phyloP scores from a whole-genome alignment of 768 basidiomycete species.

The Mycena vitilis region DNA sequence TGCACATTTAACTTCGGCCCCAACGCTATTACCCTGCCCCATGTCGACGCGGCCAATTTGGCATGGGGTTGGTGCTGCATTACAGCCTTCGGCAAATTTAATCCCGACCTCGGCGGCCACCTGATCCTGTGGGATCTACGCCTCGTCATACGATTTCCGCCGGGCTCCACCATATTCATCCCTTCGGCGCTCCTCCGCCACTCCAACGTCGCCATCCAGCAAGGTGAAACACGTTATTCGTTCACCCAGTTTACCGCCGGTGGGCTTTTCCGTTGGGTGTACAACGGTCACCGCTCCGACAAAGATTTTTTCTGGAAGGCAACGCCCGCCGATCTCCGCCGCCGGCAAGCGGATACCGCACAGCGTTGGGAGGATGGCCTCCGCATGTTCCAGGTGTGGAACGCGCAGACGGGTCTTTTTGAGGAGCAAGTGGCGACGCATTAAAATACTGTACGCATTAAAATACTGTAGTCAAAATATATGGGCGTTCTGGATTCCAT shows the following conservation, averaged over 20 bases:
- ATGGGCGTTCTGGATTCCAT: too few relatives aligned
- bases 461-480: too few relatives aligned
- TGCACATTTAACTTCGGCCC: slow-evolving; percentile 16
- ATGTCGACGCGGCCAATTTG: slow-evolving; percentile 5
- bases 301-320: neutral
- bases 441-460: neutral
- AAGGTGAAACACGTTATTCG: slow-evolving; percentile 3
- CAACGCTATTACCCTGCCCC: neutral
- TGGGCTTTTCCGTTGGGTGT: slow-evolving; percentile 14
- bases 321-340: neutral
- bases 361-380: slow-evolving; percentile 1
- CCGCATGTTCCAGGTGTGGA: slow-evolving; percentile 1
- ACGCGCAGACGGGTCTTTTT: neutral
- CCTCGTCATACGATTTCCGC: neutral
- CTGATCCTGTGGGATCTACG: neutral
- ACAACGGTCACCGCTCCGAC: slow-evolving; percentile 8
- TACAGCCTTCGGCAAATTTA: slow-evolving; percentile 6
- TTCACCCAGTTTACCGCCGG: slow-evolving; percentile 14
- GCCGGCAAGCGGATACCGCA: neutral
- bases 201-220: slow-evolving; percentile 11
- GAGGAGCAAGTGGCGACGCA: neutral
- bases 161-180: slow-evolving; percentile 10
- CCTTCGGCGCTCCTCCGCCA: slow-evolving; percentile 15
- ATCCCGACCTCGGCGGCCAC: neutral
- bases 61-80: slow-evolving; percentile 22